Percentiles rank a stretch among this genome's conserved stretches.
These are phyloP conservation scores for Angomonas desouzai DNA, from an alignment of 208 protist species.

Conservation along the genomic window DNA sequence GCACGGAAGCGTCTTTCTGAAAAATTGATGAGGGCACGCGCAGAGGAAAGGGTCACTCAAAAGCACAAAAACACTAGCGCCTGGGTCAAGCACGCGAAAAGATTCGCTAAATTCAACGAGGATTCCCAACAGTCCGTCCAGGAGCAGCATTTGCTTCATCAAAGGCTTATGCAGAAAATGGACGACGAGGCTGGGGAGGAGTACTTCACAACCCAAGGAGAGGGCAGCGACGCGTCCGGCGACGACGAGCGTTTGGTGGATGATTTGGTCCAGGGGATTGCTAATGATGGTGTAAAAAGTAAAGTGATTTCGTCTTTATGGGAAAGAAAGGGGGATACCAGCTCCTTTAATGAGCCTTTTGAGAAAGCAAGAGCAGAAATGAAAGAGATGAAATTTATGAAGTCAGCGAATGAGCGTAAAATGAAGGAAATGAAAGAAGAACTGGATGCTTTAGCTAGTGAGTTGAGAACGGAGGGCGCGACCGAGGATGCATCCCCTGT, in stretches of 20 bases:
- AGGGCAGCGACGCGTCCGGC: slow-evolving; percentile 22
- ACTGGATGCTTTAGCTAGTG: slow-evolving; percentile 42
- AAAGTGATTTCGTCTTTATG: slow-evolving; percentile 48
- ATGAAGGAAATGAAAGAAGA: slow-evolving; percentile 54
- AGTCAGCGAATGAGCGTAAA: slow-evolving; percentile 59
- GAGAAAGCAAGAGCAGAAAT: slow-evolving; percentile 68
- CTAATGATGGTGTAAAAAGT: neutral
- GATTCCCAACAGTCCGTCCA: slow-evolving; percentile 85
- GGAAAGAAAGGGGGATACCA: slow-evolving; percentile 12
- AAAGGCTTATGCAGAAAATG: slow-evolving; percentile 88
- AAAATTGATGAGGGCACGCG: slow-evolving; percentile 74
- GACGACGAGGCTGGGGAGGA: slow-evolving; percentile 82
- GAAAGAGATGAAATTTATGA: slow-evolving; percentile 86
- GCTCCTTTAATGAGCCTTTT: slow-evolving; percentile 22
- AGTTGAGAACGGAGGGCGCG: slow-evolving; percentile 40
- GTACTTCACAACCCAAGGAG: slow-evolving; percentile 52
- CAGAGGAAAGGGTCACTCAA: slow-evolving; percentile 86
- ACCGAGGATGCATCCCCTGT: slow-evolving; percentile 15
- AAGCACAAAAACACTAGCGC: slow-evolving; percentile 92
- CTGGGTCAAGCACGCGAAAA: slow-evolving; percentile 89
- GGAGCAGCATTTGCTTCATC: slow-evolving; percentile 79
- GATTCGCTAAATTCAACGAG: slow-evolving; percentile 71
- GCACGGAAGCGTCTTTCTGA: slow-evolving; percentile 68
- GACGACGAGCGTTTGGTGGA: slow-evolving; percentile 87
- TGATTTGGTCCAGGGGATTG: slow-evolving; percentile 47